Conservation (phyloP, 2,329 filamentous ascomycete species). For the Paecilomyces sp. region DNA sequence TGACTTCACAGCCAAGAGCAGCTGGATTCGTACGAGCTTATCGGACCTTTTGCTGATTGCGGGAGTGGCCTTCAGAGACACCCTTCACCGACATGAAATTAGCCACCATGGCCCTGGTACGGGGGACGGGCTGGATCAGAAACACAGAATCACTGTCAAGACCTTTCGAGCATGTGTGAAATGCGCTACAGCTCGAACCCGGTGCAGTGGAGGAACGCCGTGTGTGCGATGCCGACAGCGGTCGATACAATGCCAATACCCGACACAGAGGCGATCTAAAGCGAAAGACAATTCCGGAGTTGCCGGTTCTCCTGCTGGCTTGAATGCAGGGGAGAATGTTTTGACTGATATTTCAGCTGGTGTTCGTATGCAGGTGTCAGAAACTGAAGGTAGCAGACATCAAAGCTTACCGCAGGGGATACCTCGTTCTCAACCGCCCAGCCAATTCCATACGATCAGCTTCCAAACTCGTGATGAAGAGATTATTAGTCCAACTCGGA, state of each 20-base stretch:
- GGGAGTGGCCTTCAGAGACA: slow-evolving; percentile 20
- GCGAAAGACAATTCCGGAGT: slow-evolving; percentile 15
- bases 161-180: slow-evolving; percentile 35
- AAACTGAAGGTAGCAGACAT: not conserved
- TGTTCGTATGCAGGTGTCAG: not conserved
- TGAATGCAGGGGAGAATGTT: not conserved
- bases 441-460: not conserved
- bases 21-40: too few relatives aligned
- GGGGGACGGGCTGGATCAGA: slow-evolving; percentile 25
- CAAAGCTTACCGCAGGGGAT: not conserved
- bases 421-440: not conserved
- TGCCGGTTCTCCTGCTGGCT: slow-evolving; percentile 4
- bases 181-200: slow-evolving; percentile 32
- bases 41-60: not conserved
- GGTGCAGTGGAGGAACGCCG: slow-evolving; percentile 31
- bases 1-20: not conserved
- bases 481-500: not conserved
- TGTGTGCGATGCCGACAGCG: slow-evolving; percentile 31
- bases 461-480: not conserved
- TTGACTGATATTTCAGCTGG: not conserved
- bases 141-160: slow-evolving; percentile 35
- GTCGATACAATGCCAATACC: slow-evolving; percentile 31
- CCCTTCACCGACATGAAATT: slow-evolving; percentile 32
- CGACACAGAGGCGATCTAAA: slow-evolving; percentile 31
- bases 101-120: slow-evolving; percentile 30